phyloP scores from a whole-genome alignment of 805 yeast genomes.

The Metschnikowia matae region DNA sequence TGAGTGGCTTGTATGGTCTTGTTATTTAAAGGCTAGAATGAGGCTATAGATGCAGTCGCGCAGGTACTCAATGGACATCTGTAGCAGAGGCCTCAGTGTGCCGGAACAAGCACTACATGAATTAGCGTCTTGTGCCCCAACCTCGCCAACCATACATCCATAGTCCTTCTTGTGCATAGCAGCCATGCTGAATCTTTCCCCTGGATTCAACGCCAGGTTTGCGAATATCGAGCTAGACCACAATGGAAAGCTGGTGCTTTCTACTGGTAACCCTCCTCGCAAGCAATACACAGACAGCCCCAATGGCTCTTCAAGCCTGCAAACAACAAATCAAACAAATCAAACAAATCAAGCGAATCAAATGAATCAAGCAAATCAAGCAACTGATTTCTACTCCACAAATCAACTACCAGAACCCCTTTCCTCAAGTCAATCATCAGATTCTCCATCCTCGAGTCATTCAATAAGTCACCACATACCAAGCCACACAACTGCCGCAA shows the following conservation, averaged over 20 bases:
- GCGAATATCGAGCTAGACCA: conserved; percentile 27
- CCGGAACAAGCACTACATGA: conserved; percentile 5
- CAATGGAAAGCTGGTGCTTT: neutral
- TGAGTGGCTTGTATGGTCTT: neutral
- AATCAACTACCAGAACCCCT: too few species aligned
- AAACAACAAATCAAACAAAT: conserved; percentile 13
- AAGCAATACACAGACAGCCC: conserved; percentile 13
- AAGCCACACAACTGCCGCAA: conserved; percentile 10
- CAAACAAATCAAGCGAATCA: too few species aligned
- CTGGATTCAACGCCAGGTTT: conserved; percentile 29
- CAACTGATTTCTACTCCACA: too few species aligned
- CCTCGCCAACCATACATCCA: neutral
- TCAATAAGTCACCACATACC: too few species aligned
- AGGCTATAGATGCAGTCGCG: conserved; percentile 3
- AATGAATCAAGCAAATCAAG: neutral
- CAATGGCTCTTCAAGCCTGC: conserved; percentile 13
- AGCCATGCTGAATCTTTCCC: conserved; percentile 16
- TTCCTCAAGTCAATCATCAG: too few species aligned
- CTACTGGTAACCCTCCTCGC: conserved; percentile 5
- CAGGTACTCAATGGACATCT: neutral
- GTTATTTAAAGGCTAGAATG: neutral
- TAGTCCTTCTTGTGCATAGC: neutral
- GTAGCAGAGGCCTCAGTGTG: neutral
- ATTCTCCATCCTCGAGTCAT: neutral
- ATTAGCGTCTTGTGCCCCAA: neutral